phyloP scores from a whole-genome alignment of 208 protist genomes.

The Trypanosoma vivax region DNA sequence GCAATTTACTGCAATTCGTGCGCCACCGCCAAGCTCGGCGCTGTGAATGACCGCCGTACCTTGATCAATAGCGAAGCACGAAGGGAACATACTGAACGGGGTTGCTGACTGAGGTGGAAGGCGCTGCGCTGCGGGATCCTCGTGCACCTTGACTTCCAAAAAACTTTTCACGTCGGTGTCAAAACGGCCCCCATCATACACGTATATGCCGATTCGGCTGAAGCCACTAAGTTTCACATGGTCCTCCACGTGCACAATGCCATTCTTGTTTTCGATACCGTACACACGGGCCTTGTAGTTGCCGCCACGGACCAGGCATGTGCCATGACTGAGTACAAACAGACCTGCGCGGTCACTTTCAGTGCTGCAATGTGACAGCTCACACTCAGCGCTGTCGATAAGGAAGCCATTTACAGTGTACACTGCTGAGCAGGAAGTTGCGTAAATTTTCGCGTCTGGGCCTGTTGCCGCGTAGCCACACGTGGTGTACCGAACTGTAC shows the following conservation, averaged over 20 bases:
- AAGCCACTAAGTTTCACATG: constrained; percentile 65
- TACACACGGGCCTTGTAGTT: constrained; percentile 55
- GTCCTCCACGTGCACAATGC: constrained; percentile 47
- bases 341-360: constrained; percentile 60
- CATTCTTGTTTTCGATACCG: constrained; percentile 47
- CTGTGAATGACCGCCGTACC: constrained; percentile 44
- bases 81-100: constrained; percentile 26
- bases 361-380: constrained; percentile 45
- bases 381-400: constrained; percentile 42
- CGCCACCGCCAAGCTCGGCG: constrained; percentile 44
- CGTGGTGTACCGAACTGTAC: constrained; percentile 44
- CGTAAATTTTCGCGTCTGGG: constrained; percentile 42
- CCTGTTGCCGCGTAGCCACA: constrained; percentile 70
- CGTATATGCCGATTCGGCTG: constrained; percentile 49
- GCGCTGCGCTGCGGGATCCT: neutral
- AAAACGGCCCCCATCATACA: constrained; percentile 37
- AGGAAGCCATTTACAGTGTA: constrained; percentile 69
- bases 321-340: constrained; percentile 53
- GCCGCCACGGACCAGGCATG: constrained; percentile 39
- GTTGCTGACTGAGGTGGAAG: neutral
- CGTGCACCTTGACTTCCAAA: constrained; percentile 38
- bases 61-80: constrained; percentile 48
- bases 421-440: constrained; percentile 42
- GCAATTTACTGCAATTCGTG: constrained; percentile 46
- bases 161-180: constrained; percentile 33